phyloP scores from a whole-genome alignment of 306 rosid genomes.

The Trifolium repens region DNA sequence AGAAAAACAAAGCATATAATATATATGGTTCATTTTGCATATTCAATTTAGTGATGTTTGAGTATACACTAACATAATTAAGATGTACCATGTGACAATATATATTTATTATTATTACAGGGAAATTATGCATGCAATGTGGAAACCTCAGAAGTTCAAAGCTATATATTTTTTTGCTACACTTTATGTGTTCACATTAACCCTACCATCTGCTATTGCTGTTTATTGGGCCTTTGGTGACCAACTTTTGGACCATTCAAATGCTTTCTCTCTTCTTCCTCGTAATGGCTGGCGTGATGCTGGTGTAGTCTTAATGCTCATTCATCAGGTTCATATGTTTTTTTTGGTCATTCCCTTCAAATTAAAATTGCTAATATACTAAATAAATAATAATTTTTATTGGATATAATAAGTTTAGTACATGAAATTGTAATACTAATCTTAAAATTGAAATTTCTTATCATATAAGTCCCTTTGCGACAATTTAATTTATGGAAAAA shows the following conservation, averaged over 20 bases:
- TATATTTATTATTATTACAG: conserved; percentile 44
- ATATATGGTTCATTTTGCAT: conserved; percentile 24
- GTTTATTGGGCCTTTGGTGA: conserved; percentile 98
- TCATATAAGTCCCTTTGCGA: too few relatives aligned
- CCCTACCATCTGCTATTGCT: conserved; percentile 85
- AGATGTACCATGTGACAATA: conserved; percentile 35
- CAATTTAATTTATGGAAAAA: too few relatives aligned
- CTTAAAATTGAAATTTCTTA: too few relatives aligned
- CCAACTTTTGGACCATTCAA: conserved; percentile 74
- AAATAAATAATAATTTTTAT: not conserved
- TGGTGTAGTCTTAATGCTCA: conserved; percentile 81
- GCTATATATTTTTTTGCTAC: conserved; percentile 81
- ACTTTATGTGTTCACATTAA: conserved; percentile 83
- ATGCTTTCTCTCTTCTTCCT: conserved; percentile 88
- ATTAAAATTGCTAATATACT: not conserved
- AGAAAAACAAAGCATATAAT: not conserved
- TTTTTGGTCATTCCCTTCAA: not conserved
- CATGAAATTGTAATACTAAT: too few relatives aligned
- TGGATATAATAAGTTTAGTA: too few relatives aligned
- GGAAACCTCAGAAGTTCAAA: conserved; percentile 95
- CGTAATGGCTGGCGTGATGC: conserved; percentile 75
- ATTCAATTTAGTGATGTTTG: conserved; percentile 2
- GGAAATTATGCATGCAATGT: conserved; percentile 99
- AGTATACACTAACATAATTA: conserved; percentile 14
- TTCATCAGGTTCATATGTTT: conserved; percentile 74